These are phyloP conservation scores for Xylaria sp. DNA, from an alignment of 2,329 filamentous ascomycete species.

Conservation along the genomic window DNA sequence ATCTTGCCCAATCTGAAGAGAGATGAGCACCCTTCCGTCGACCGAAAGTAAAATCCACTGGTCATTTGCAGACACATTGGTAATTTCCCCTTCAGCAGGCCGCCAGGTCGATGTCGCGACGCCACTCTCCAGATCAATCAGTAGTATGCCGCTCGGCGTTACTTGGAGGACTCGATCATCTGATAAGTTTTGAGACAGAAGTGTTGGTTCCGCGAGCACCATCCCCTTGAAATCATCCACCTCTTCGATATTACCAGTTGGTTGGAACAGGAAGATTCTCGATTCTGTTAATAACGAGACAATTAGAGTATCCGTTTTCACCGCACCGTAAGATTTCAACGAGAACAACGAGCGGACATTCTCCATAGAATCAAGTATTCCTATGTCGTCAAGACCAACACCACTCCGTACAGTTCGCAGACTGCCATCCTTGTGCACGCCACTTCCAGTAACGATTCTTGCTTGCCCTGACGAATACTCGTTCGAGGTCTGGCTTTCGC, in stretches of 20 bases:
- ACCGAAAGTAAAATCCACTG: slow-evolving; percentile 78
- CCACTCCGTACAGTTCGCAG: slow-evolving; percentile 92
- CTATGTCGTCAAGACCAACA: slow-evolving; percentile 89
- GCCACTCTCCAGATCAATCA: slow-evolving; percentile 71
- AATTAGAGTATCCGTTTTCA: slow-evolving; percentile 75
- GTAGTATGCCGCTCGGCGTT: slow-evolving; percentile 69
- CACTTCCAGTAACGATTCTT: slow-evolving; percentile 90
- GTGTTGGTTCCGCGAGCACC: slow-evolving; percentile 74
- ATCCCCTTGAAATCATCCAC: slow-evolving; percentile 80
- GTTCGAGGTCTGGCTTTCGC: slow-evolving; percentile 78
- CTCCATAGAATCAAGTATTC: slow-evolving; percentile 82
- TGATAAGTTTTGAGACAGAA: slow-evolving; percentile 75
- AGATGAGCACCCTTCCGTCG: slow-evolving; percentile 77
- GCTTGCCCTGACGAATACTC: slow-evolving; percentile 96
- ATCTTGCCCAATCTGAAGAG: slow-evolving; percentile 70
- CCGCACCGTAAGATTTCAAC: slow-evolving; percentile 63
- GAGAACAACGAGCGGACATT: slow-evolving; percentile 79
- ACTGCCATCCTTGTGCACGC: slow-evolving; percentile 88
- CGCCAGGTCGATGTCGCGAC: slow-evolving; percentile 69
- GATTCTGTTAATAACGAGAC: slow-evolving; percentile 87
- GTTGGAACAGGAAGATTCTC: slow-evolving; percentile 80
- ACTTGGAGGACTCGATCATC: slow-evolving; percentile 78
- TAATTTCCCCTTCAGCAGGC: slow-evolving; percentile 69
- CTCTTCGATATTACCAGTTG: slow-evolving; percentile 85
- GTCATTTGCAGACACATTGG: slow-evolving; percentile 79